Evolutionary conservation across 2,329 filamentous ascomycete species (phyloP).

Genomic region (Trichoderma sp.): DNA sequence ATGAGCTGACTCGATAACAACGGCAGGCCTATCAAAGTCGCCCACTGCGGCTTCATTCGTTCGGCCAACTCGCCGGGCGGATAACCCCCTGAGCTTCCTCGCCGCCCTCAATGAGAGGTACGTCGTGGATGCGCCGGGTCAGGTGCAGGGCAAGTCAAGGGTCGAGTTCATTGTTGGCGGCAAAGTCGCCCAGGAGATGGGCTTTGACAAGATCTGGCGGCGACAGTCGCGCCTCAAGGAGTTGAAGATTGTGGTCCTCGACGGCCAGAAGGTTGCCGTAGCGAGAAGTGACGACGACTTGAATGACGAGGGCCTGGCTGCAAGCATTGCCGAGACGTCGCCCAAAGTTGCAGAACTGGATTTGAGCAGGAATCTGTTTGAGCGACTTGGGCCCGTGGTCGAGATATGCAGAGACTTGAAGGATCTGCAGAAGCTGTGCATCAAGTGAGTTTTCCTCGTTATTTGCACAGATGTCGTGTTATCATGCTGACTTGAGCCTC

Average conservation of each 20-base stretch:
- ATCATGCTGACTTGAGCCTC: not conserved
- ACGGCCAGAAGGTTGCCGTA: slow-evolving; percentile 67
- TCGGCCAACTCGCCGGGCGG: slow-evolving; percentile 71
- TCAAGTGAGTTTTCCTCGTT: slow-evolving; percentile 76
- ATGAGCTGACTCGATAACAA: not conserved
- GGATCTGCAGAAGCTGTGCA: slow-evolving; percentile 66
- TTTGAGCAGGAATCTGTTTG: slow-evolving; percentile 81
- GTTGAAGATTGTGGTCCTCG: slow-evolving; percentile 79
- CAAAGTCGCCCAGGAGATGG: slow-evolving; percentile 90
- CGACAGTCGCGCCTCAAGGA: slow-evolving; percentile 79
- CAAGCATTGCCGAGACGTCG: slow-evolving; percentile 55
- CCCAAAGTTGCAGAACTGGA: slow-evolving; percentile 78
- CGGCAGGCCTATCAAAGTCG: slow-evolving; percentile 61
- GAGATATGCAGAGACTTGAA: slow-evolving; percentile 72
- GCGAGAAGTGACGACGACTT: slow-evolving; percentile 41
- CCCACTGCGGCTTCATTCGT: slow-evolving; percentile 84
- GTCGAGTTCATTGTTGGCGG: slow-evolving; percentile 68
- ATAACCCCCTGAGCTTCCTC: slow-evolving; percentile 73
- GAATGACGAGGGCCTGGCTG: slow-evolving; percentile 37
- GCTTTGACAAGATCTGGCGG: slow-evolving; percentile 87
- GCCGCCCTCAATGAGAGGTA: slow-evolving; percentile 85
- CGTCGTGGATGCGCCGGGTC: slow-evolving; percentile 57
- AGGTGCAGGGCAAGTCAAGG: slow-evolving; percentile 43
- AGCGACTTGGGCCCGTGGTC: slow-evolving; percentile 66
- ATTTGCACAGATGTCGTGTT: not conserved